Percentiles rank a stretch among this genome's conserved stretches.
These are phyloP conservation scores for Sporobolomyces roseus DNA, from an alignment of 768 basidiomycete genomes.

Conservation along the genomic window DNA sequence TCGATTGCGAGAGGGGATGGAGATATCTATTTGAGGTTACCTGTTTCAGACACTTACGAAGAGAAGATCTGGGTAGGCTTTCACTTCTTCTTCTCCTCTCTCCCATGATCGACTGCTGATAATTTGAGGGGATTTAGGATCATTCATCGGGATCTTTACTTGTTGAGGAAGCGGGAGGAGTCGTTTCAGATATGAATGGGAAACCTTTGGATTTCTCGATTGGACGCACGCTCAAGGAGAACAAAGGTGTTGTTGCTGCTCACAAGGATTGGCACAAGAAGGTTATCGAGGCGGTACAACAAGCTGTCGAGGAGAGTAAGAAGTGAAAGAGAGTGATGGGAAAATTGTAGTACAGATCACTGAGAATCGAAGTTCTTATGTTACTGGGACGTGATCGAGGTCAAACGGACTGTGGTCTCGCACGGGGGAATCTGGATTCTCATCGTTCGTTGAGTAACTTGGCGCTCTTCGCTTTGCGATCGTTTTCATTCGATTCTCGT, in stretches of 20 bases:
- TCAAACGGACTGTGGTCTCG: no score
- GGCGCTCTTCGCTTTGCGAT: no score
- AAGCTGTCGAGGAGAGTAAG: slow-evolving; percentile 50
- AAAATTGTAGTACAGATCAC: no score
- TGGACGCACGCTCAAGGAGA: slow-evolving; percentile 77
- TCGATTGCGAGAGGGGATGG: slow-evolving; percentile 82
- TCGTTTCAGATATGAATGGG: slow-evolving; percentile 81
- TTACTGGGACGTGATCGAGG: no score
- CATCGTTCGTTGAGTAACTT: no score
- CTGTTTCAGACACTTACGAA: slow-evolving; percentile 66
- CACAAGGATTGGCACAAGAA: slow-evolving; percentile 64
- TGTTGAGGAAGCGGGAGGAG: slow-evolving; percentile 81
- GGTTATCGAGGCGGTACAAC: slow-evolving; percentile 70
- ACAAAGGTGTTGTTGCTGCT: slow-evolving; percentile 81
- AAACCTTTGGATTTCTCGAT: slow-evolving; percentile 74
- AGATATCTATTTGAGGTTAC: slow-evolving; percentile 73
- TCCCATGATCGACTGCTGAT: not conserved
- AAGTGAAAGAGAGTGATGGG: slow-evolving; percentile 1
- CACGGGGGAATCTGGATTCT: no score
- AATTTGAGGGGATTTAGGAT: slow-evolving; percentile 56
- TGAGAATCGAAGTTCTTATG: no score
- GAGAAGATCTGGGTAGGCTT: slow-evolving; percentile 91
- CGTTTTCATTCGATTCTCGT: no score
- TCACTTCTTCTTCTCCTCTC: not conserved
- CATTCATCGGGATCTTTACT: slow-evolving; percentile 83